Evolutionary conservation across 371 early-diverging fungal species (phyloP), one percentile per base, ranked within the genome.

Genomic region (Polyrhizophydium stewartii): DNA sequence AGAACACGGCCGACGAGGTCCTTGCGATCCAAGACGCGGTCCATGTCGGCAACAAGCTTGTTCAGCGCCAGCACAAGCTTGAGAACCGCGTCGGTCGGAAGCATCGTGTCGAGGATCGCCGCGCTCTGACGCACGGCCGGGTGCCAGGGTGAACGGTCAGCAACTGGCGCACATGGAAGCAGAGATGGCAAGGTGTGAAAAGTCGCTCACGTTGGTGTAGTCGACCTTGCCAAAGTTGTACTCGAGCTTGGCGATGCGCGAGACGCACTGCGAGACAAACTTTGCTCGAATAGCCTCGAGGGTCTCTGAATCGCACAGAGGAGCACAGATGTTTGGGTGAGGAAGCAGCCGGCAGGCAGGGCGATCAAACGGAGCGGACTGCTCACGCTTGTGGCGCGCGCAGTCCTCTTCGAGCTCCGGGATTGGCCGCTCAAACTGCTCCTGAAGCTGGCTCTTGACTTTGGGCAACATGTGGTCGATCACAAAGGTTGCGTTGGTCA

Each of bases 401-500:
- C 60, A 58, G 37, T 66, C 63, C n/a, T 72, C 67, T 27, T 77
- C 75, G 5, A 79, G 58, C 55, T 79, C 80, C 9, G 75, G 77
- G 55, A 79, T 79, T 1, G 72, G 59, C n/a, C 80, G 65, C 16
- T 79, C 75, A 64, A 79, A 79, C 16, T 70, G 61, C 6, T 61
- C 59, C 73, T 75, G 55, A 16, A 78, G 65, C 51, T 78, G 75
- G 19, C 33, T 37, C 40, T 64, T 46, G 21, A 72, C 70, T 32
- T 61, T 72, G 1, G 74, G 74, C 41, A 76, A 49, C 59, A 80
- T 53, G 6, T 62, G 47, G 19, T 76, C 69, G 19, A 72, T 66
- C 1, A 84, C 69, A 22, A 80, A 77, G 32, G 68, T 69, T 37
- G 77, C 71, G 62, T 82, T 78, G n/a, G 72, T 70, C 25, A 84